Base-by-base conservation (phyloP, 352 stramenopile genomes). In the Phytophthora constricta region DNA sequence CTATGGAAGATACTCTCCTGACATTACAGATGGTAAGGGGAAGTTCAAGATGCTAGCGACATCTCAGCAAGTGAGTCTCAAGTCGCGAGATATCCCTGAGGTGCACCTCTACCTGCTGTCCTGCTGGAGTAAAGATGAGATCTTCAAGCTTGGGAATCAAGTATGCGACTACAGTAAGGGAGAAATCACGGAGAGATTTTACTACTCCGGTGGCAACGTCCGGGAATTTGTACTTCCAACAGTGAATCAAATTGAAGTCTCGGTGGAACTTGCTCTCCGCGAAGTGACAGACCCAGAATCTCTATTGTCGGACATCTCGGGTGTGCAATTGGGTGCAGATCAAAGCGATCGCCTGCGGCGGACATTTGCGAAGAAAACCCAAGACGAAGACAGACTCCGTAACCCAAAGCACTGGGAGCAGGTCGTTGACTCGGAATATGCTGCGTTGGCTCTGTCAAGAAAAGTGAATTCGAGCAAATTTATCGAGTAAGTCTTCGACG, bases 121-220 rank as follows among this genome's bases (percentile, higher is more conserved):
- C 2, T 47, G 31, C 9, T 58, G 51, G 48, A 31, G 17, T 3
- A 55, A 55, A 26, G 16, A 8, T 5, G 19, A 34, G 8, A 22
- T 55, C 2, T n/a, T 3, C n/a, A 3, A n/a, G 16, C 4, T 47
- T 11, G 41, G 41, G 17, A 9, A 0, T 2, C 9, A 20, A 2
- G 22, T 52, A 1, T 49, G 23, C 52, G 26, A 37, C 11, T 47
- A 34, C 22, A 20, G 14, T 1, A 37, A n/a, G 8, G 34, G 48
- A 3, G 52, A 59, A 4, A 48, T 59, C 20, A 34, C 7, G 1
- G 19, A 49, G 28, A 16, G 52, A 16, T 49, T 23, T 37, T 49
- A 49, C 26, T 39, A 37, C 34, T 59, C 52, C 22, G 52, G 52
- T 5, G 52, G 52, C 9, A 39, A 31, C 20, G 51, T 57, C 3